Evolutionary conservation across 192 early-diverging fungal genomes (phyloP), one percentile per base, ranked within the genome.

Genomic region (Entomortierella chlamydospora): DNA sequence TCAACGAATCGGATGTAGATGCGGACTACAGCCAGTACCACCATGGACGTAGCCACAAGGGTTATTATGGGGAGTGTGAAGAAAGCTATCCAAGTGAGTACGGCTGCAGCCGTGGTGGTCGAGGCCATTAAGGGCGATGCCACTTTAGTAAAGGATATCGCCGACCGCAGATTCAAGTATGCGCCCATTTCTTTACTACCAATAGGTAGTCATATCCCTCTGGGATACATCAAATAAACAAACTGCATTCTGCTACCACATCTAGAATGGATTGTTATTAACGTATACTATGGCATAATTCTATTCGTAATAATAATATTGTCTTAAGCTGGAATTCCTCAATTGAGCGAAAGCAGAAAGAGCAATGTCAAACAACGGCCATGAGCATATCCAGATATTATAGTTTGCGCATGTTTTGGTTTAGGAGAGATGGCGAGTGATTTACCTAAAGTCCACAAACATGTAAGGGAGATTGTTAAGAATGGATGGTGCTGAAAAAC

Each of bases 311-410:
- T n/a, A n/a, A n/a, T n/a, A n/a, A n/a, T n/a, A n/a, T n/a, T n/a
- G 89, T 88, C 63, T 92, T 92, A 84, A 90, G 90, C 39, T 74
- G 71, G 61, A 88, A 89, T 31, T 92, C 89, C 9, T 73, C 41
- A 18, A 92, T 62, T 0, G 31, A 45, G 29, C 83, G 73, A 59
- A 92, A 92, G 64, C 91, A 92, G 69, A 86, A 90, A 4, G 81
- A 83, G 62, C 89, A 92, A 69, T 92, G 91, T 89, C 89, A 92
- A 5, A 80, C 83, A 81, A 49, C 50, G 53, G 10, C 34, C 34
- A 37, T 10, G 10, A 37, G 10, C 10, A 37, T 37, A n/a, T n/a
- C n/a, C n/a, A n/a, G n/a, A n/a, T n/a, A n/a, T n/a, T n/a, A n/a
- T n/a, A n/a, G n/a, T n/a, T n/a, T n/a, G n/a, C n/a, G n/a, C n/a